A percentile compares a stretch with the other conserved stretches of the same genome.
phyloP scores from a whole-genome alignment of 768 basidiomycete species.

The Sarcodon sp. region DNA sequence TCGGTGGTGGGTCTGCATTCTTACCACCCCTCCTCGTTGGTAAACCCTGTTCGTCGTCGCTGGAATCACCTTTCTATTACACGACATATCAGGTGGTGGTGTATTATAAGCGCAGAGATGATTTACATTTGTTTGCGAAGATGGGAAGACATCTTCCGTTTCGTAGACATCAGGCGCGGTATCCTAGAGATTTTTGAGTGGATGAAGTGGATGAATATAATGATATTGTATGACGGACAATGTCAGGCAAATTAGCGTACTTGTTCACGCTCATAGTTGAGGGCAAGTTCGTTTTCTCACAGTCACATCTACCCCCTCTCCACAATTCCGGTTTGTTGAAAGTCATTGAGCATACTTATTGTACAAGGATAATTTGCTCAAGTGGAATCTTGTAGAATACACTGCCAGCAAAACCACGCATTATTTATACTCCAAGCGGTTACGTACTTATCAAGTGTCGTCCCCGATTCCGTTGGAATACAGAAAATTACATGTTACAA shows the following conservation, averaged over 20 bases:
- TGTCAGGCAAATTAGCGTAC: constrained; percentile 86
- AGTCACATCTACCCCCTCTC: neutral
- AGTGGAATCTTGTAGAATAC: no score
- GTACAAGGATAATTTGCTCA: no score
- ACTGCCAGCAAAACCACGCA: no score
- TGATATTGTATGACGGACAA: constrained; percentile 37
- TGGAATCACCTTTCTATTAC: constrained; percentile 44
- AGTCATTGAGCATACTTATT: no score
- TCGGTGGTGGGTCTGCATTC: constrained; percentile 21
- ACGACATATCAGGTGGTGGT: constrained; percentile 2
- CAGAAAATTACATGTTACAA: no score
- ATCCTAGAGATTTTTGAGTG: constrained; percentile 38
- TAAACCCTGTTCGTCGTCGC: constrained; percentile 47
- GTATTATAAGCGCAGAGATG: neutral
- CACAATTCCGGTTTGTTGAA: neutral
- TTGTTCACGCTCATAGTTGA: constrained; percentile 34
- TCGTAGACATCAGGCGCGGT: constrained; percentile 89
- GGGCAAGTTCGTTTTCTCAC: neutral
- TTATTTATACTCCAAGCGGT: no score
- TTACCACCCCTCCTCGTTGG: constrained; percentile 25
- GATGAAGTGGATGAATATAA: neutral
- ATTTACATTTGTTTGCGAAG: constrained; percentile 38
- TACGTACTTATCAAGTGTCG: no score
- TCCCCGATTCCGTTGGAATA: no score
- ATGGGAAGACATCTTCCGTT: constrained; percentile 66